These are phyloP conservation scores for Quercus rubra DNA, from an alignment of 306 rosid species.

Conservation along the genomic window DNA sequence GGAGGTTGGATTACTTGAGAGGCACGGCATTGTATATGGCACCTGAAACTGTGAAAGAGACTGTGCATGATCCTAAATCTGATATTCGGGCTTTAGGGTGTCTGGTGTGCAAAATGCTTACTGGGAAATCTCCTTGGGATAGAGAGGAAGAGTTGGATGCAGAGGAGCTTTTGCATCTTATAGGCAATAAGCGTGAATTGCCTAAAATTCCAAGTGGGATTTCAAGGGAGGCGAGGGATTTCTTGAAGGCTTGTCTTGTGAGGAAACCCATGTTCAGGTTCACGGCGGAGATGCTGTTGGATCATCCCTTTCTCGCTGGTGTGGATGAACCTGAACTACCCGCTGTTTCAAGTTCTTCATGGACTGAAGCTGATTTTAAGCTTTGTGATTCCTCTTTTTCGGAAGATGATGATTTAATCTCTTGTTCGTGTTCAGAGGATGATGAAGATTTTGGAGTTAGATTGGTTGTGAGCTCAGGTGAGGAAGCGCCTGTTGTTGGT, in stretches of 20 bases:
- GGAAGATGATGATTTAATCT: background rate
- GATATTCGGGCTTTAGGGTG: constrained; percentile 38
- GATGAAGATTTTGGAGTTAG: background rate
- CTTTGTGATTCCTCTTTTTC: background rate
- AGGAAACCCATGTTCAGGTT: constrained; percentile 8
- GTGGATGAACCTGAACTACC: too few species aligned
- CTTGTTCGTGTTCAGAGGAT: background rate
- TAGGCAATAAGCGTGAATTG: background rate
- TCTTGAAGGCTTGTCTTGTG: constrained; percentile 28
- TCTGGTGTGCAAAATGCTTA: constrained; percentile 21
- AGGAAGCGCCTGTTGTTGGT: background rate
- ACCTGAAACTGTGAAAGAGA: constrained; percentile 13
- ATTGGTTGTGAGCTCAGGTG: background rate
- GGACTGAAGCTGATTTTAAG: background rate
- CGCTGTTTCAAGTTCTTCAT: background rate
- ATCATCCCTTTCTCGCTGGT: background rate
- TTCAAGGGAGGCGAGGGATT: constrained; percentile 7
- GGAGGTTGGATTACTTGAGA: constrained; percentile 2
- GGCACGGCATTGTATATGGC: constrained; percentile 24
- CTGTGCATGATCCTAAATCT: background rate
- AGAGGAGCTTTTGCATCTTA: background rate
- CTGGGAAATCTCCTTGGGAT: constrained; percentile 10
- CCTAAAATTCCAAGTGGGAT: constrained; percentile 9
- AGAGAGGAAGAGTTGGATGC: background rate
- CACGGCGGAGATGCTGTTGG: constrained; percentile 28